Base-by-base conservation (phyloP, 495 filamentous ascomycete species). In the Penicillium parvum region DNA sequence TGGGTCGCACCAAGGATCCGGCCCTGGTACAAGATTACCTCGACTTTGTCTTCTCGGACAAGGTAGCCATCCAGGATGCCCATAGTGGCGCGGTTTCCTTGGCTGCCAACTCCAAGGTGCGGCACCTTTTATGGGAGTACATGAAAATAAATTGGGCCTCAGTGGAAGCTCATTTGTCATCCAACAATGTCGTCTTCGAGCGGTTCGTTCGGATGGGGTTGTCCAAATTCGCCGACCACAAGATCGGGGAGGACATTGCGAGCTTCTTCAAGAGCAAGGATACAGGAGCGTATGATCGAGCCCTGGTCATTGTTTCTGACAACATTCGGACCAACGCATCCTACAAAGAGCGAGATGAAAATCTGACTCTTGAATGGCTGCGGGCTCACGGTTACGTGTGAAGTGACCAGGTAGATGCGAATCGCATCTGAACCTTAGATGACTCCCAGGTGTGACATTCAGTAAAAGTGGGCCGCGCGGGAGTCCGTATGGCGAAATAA, bases 111-210 rank as follows among this genome's bases (percentile, higher is more conserved):
- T 64, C 80, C 14, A 75, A 76, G 32, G 79, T 76, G 3, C 82
- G 90, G 11, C 66, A 75, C 36, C 68, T 81, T 4, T 73, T 92
- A 27, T 98, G 92, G 92, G 70, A 83, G 29, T 95, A 85, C 62
- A 75, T 95, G 45, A 85, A 86, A 53, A 72, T 78, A 5, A 78
- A 95, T 65, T 98, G 90, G 86, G 67, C 71, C 7, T 64, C 67
- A 28, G 73, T 95, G 12, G 71, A 77, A 25, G 65, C 72, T 36
- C 83, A 81, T 53, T 72, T 96, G 35, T 79, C 84, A 45, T 72
- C 76, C 1, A 96, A 94, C 65, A 83, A 86, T 45, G 83, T 96
- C 20, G 79, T 96, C 17, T 69, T 95, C 37, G 90, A 96, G 65
- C 81, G 90, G 15, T 92, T 95, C 65, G 58, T 98, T 50, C 81